Base-by-base conservation (phyloP, 345 rosid genomes). In the Psidium friedrichsthalianum region DNA sequence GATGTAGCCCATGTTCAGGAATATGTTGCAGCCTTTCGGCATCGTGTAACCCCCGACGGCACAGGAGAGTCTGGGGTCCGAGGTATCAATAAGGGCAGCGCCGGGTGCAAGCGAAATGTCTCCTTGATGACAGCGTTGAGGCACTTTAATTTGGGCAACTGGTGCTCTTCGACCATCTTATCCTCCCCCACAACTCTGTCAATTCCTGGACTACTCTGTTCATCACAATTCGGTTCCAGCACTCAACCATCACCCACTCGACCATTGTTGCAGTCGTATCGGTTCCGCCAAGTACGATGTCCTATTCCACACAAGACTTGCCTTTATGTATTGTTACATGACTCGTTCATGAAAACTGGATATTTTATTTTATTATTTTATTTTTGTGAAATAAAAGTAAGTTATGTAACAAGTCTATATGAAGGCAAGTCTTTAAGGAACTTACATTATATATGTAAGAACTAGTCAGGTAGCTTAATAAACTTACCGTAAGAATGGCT, bases 191-290 rank as follows among this genome's bases (percentile, higher is more conserved):
- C 74, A 2, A 61, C 21, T 27, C 11, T 3, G 40, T 61, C 74
- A 61, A 29, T 61, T 61, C 42, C 2, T 29, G 74, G 42, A 61
- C 27, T 59, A 59, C 36, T 59, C 11, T 59, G 18, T 13, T 6
- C 69, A 87, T 82, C 32, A 88, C 87, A 51, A 86, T 87, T 2
- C 86, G 91, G 84, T 91, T 87, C 44, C 74, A 91, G 49, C 5
- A 57, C 84, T 89, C 91, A 0, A 94, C 87, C 94, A 92, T 91
- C 18, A 90, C 86, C 89, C 93, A 93, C 51, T 92, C 95, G 0
- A 90, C 42, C 82, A 83, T 89, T 6, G 93, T 92, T 2, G 91
- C 64, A 8, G 94, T 86, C 11, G 92, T 92, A 32, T 85, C 87
- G 2, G 84, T 80, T 4, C 84, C 87, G 1, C 80, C 87, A 16